Evolutionary conservation across 129 eudicot species (phyloP).

Genomic region (Saposhnikovia divaricata): DNA sequence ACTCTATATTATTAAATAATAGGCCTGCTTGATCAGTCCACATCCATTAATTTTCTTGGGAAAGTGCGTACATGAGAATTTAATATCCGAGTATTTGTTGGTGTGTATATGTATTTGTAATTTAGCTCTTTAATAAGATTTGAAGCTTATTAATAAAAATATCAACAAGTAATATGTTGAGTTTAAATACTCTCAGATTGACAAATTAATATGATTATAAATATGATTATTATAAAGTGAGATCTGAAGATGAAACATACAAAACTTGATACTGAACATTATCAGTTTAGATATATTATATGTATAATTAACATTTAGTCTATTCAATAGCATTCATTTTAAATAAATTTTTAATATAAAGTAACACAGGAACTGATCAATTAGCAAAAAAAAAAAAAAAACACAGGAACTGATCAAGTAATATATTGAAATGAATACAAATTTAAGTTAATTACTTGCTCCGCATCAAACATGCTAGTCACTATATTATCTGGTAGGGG

Average conservation of each 20-base stretch:
- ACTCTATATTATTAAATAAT: background rate
- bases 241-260: background rate
- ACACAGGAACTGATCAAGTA: background rate
- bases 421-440: background rate
- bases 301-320: background rate
- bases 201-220: background rate
- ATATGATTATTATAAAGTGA: background rate
- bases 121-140: background rate
- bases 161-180: background rate
- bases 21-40: background rate
- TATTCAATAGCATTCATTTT: background rate
- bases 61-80: background rate
- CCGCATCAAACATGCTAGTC: background rate
- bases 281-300: background rate
- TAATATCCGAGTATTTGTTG: background rate
- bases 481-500: background rate
- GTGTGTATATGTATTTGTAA: background rate
- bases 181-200: background rate
- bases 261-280: background rate
- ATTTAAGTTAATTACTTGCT: background rate
- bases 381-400: too few species aligned
- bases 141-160: background rate
- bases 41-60: background rate
- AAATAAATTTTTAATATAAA: background rate
- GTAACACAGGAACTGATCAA: background rate